Percentiles rank a stretch among this genome's conserved stretches.
phyloP scores from a whole-genome alignment of 148 eudicot species.

The Pharnaceum exiguum region DNA sequence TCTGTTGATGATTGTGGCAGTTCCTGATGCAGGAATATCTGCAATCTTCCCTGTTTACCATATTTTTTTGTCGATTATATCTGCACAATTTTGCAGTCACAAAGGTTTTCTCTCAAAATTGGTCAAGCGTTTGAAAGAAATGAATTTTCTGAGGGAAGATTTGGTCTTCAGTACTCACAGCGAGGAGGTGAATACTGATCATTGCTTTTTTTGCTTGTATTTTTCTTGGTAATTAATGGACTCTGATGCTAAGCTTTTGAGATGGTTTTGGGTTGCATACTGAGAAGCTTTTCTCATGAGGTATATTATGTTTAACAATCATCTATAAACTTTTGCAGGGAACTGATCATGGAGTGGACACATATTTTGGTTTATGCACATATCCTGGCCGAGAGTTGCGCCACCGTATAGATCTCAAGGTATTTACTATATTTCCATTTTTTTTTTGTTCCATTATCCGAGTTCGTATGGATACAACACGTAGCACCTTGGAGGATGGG shows the following conservation, averaged over 20 bases:
- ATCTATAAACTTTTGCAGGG: slow-evolving; percentile 40
- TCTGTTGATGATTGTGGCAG: too few relatives aligned
- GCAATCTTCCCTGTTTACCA: not conserved
- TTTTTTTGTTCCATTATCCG: not conserved
- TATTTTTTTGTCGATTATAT: not conserved
- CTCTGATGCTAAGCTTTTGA: not conserved
- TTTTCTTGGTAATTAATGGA: slow-evolving; percentile 1
- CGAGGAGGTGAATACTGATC: slow-evolving; percentile 54
- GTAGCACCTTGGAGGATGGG: too few relatives aligned
- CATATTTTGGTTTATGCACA: slow-evolving; percentile 92
- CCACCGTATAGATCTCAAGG: slow-evolving; percentile 96
- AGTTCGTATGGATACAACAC: too few relatives aligned
- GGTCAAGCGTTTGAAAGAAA: slow-evolving; percentile 76
- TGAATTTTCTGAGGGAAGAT: slow-evolving; percentile 80
- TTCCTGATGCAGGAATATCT: too few relatives aligned
- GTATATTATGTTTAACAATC: not conserved
- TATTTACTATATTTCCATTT: not conserved
- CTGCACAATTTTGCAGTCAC: slow-evolving; percentile 49
- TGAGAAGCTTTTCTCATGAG: not conserved
- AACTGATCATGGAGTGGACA: slow-evolving; percentile 85
- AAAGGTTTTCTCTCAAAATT: slow-evolving; percentile 71
- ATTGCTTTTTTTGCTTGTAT: not conserved
- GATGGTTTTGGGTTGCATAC: not conserved
- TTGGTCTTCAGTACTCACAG: slow-evolving; percentile 82
- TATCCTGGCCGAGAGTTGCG: slow-evolving; percentile 89